Evolutionary conservation across 768 basidiomycete genomes (phyloP).

Genomic region (Kwoniella sp.): DNA sequence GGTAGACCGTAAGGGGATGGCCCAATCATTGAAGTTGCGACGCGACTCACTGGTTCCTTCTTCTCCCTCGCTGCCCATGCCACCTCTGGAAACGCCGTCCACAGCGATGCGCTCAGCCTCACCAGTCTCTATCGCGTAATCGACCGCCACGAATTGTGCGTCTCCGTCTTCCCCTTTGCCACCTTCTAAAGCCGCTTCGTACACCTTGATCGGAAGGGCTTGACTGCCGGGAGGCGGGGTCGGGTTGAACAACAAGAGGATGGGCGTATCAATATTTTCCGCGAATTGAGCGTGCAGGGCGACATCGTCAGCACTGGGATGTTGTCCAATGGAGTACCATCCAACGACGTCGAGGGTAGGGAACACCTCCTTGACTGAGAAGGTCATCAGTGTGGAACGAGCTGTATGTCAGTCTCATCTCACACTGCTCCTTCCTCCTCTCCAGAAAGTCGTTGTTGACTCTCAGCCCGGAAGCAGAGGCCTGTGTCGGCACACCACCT

Average conservation of each 20-base stretch:
- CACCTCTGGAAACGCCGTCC: conserved; percentile 83
- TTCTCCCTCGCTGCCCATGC: conserved; percentile 54
- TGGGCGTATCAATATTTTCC: conserved; percentile 76
- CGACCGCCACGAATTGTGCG: conserved; percentile 72
- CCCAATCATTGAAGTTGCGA: neutral
- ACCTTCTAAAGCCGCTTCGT: conserved; percentile 77
- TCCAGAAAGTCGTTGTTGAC: conserved; percentile 69
- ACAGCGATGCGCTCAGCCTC: conserved; percentile 99
- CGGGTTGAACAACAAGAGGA: conserved; percentile 66
- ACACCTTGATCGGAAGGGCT: conserved; percentile 88
- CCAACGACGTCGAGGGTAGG: conserved; percentile 95
- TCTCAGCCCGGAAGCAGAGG: conserved; percentile 16
- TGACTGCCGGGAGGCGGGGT: conserved; percentile 53
- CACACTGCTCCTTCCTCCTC: conserved; percentile 82
- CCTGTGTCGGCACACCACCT: conserved; percentile 5
- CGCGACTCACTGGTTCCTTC: conserved; percentile 67
- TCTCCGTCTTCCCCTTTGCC: conserved; percentile 53
- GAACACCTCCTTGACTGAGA: conserved; percentile 91
- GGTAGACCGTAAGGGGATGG: neutral
- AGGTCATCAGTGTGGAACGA: neutral
- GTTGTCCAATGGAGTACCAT: conserved; percentile 87
- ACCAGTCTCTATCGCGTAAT: conserved; percentile 89
- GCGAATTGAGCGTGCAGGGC: conserved; percentile 84
- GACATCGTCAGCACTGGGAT: conserved; percentile 70
- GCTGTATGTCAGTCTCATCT: conserved; percentile 24